Evolutionary conservation across 768 basidiomycete species (phyloP).

Genomic region (Mycena polygramma): DNA sequence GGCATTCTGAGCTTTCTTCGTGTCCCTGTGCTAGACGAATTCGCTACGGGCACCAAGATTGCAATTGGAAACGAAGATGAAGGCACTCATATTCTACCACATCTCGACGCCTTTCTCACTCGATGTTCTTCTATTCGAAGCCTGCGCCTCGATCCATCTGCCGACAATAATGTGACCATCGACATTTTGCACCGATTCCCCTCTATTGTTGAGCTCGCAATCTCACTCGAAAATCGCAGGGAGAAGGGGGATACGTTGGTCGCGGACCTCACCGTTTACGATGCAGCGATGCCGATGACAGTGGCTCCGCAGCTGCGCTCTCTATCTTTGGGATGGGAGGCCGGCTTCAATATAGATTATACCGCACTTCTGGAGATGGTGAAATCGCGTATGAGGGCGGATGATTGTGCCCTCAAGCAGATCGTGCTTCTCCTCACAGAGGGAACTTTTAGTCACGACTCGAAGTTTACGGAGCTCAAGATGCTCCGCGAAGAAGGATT

Average conservation of each 20-base stretch:
- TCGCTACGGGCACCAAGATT: neutral
- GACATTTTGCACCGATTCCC: neutral
- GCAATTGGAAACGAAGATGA: neutral
- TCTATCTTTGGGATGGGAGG: no score
- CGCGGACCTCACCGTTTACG: no score
- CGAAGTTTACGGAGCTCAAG: neutral
- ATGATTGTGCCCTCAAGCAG: no score
- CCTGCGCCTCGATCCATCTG: neutral
- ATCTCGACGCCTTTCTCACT: neutral
- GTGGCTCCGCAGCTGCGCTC: no score
- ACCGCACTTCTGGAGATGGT: no score
- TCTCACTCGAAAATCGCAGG: neutral
- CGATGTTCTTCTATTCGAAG: neutral
- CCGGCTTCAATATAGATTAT: no score
- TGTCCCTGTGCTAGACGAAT: neutral
- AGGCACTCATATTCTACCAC: no score
- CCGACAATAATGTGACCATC: neutral
- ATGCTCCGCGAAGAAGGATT: neutral
- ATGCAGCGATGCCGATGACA: no score
- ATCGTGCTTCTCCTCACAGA: neutral
- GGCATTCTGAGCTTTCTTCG: neutral
- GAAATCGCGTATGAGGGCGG: no score
- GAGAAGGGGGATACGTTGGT: neutral
- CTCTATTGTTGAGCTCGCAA: conserved; percentile 1
- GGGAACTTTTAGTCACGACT: neutral